These are phyloP conservation scores for Trichoderma atrobrunneum DNA, from an alignment of 2,329 filamentous ascomycete genomes.

Conservation along the genomic window DNA sequence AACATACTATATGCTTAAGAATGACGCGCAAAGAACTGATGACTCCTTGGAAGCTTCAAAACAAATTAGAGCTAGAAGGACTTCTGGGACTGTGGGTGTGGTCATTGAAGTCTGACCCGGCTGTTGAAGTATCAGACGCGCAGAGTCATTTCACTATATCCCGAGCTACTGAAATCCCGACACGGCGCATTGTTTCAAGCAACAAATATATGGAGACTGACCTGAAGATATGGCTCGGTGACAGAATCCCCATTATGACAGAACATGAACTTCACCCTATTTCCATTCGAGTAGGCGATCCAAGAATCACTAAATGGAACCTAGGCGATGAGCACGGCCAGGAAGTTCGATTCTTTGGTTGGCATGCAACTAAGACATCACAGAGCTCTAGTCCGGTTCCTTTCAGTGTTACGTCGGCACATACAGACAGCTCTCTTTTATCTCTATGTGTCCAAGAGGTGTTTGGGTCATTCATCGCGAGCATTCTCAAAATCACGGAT, in stretches of 20 bases:
- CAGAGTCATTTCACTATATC: background rate
- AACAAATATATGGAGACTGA: background rate
- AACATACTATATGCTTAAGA: background rate
- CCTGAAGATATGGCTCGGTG: background rate
- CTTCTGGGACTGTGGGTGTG: background rate
- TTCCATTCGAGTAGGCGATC: rapidly evolving
- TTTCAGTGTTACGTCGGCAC: background rate
- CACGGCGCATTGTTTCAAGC: background rate
- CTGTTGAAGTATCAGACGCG: background rate
- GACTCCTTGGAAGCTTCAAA: background rate
- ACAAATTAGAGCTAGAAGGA: background rate
- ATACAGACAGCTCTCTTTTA: background rate
- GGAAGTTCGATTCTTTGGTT: background rate
- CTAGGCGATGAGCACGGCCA: background rate
- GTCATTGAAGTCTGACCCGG: background rate
- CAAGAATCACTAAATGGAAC: background rate
- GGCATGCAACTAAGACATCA: background rate
- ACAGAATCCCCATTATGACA: rapidly evolving
- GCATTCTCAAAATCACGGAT: background rate
- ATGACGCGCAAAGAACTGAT: background rate
- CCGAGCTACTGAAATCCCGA: background rate
- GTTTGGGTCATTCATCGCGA: background rate
- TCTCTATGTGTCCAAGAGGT: background rate
- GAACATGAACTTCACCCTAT: background rate
- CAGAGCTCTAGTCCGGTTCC: background rate